Conservation (phyloP, 2,329 filamentous ascomycete species). For the Colletotrichum theobromicola region DNA sequence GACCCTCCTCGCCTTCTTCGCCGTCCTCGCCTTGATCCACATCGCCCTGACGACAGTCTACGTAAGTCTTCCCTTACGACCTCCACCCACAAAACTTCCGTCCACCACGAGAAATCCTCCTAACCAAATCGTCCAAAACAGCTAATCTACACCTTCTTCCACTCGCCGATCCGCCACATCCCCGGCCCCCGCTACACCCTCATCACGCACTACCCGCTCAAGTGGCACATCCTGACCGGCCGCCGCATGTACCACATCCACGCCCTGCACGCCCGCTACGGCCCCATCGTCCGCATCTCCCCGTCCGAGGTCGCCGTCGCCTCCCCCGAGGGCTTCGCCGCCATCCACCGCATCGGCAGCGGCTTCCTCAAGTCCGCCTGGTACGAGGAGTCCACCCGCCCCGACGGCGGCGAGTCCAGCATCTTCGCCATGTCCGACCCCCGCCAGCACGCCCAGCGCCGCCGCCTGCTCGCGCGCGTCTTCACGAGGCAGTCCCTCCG, state of each 20-base stretch:
- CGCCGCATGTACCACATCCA: constrained; percentile 10
- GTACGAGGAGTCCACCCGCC: constrained; percentile 3
- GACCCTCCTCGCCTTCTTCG: neutral
- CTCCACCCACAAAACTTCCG: neutral
- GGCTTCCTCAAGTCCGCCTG: constrained; percentile 7
- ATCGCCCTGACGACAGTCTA: neutral
- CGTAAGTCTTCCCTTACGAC: neutral
- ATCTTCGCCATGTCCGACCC: constrained; percentile 11
- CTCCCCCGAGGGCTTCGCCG: neutral
- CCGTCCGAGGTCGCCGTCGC: constrained; percentile 5
- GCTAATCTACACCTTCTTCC: neutral
- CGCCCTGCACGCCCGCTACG: neutral
- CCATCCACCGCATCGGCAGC: constrained; percentile 9
- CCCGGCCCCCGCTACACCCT: constrained; percentile 5
- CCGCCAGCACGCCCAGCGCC: constrained; percentile 16
- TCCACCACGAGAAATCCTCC: neutral
- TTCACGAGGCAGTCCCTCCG: constrained; percentile 43
- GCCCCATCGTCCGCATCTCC: constrained; percentile 7
- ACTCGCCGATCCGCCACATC: constrained; percentile 1
- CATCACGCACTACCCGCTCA: constrained; percentile 1
- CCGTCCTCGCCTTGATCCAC: neutral
- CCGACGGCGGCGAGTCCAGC: neutral
- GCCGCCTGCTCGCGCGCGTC: constrained; percentile 45
- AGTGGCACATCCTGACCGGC: neutral
- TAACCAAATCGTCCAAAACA: neutral